Base-by-base conservation (phyloP, 305 asterid genomes). In the Solanum hybrid region DNA sequence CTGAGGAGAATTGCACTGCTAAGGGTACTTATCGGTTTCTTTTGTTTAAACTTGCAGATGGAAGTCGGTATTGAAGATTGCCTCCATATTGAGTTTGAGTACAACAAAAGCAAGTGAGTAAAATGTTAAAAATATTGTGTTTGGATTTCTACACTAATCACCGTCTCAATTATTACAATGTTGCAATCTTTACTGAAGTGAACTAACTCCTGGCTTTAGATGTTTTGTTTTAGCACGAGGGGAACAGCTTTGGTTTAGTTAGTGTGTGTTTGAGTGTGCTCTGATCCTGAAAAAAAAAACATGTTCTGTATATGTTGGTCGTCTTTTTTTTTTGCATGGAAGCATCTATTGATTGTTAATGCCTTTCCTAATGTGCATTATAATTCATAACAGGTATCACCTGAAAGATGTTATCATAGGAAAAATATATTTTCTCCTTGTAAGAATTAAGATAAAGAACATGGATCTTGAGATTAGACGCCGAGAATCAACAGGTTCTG, bases 41-140 rank as follows among this genome's bases (percentile, higher is more conserved):
- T 29, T 72, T 78, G 88, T 72, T 89, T 89, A 36, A 77, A 87
- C 89, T 89, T 93, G 95, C 93, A 97, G 99, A 97, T 97, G 99
- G 99, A 97, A 93, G 99, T 97, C 85, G 99, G 99, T 79, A 97
- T 97, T 45, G 99, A 97, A 90, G 99, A 97, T 93, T 97, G 99
- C 93, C 99, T 97, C 90, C 99, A 97, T 90, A 97, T 97, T 45
- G 99, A 97, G 94, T 97, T 97, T 82, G 99, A 97, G 94, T 97
- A 97, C 96, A 97, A 97, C 89, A 97, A 96, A 94, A 95, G 98
- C 99, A 97, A 97, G 99, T 97, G 93, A 91, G 98, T 93, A 84
- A 78, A 88, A 3, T 11, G 34, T 72, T 37, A 72, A 89, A 83
- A 38, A 41, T 41, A 29, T 6, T 61, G 79, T 45, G 76, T 87